A percentile compares a stretch with the other conserved stretches of the same genome.
Conservation (phyloP, 2,329 filamentous ascomycete genomes). For the Exophiala bonariae region DNA sequence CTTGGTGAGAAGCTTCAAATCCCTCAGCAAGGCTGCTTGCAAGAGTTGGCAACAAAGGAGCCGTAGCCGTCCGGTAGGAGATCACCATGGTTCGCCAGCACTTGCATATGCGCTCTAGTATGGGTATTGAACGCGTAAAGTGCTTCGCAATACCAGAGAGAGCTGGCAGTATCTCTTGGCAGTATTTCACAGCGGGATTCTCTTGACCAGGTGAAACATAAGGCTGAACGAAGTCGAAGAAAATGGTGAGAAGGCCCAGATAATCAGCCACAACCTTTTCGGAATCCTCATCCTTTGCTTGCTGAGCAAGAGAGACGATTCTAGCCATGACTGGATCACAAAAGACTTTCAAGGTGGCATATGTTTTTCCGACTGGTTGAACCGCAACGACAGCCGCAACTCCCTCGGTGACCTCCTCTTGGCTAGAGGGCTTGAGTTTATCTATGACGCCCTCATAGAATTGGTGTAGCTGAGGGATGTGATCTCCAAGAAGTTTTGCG, state of each 20-base stretch:
- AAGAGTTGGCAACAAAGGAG: slow-evolving; percentile 78
- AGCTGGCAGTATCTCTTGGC: slow-evolving; percentile 88
- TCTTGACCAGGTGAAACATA: slow-evolving; percentile 70
- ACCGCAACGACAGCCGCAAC: slow-evolving; percentile 88
- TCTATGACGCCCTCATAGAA: slow-evolving; percentile 92
- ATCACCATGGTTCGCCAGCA: slow-evolving; percentile 98
- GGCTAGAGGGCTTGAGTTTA: slow-evolving; percentile 78
- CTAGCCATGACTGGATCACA: slow-evolving; percentile 86
- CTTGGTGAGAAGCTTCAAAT: slow-evolving; percentile 82
- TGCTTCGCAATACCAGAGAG: slow-evolving; percentile 83
- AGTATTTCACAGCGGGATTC: slow-evolving; percentile 94
- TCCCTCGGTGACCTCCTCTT: slow-evolving; percentile 95
- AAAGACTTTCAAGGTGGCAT: slow-evolving; percentile 84
- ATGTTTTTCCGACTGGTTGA: slow-evolving; percentile 77
- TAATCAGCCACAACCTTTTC: slow-evolving; percentile 89
- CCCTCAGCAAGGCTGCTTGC: slow-evolving; percentile 85
- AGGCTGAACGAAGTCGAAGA: slow-evolving; percentile 76
- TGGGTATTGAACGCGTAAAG: slow-evolving; percentile 81
- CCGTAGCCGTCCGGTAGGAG: slow-evolving; percentile 87
- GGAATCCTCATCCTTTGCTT: slow-evolving; percentile 76
- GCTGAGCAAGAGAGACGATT: slow-evolving; percentile 82
- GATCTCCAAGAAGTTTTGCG: slow-evolving; percentile 77
- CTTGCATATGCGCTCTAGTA: slow-evolving; percentile 88
- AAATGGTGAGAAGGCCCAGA: slow-evolving; percentile 86
- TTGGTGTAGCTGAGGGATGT: slow-evolving; percentile 81